Conservation (phyloP, 1,139 yeast species). For the Candida sp. region DNA sequence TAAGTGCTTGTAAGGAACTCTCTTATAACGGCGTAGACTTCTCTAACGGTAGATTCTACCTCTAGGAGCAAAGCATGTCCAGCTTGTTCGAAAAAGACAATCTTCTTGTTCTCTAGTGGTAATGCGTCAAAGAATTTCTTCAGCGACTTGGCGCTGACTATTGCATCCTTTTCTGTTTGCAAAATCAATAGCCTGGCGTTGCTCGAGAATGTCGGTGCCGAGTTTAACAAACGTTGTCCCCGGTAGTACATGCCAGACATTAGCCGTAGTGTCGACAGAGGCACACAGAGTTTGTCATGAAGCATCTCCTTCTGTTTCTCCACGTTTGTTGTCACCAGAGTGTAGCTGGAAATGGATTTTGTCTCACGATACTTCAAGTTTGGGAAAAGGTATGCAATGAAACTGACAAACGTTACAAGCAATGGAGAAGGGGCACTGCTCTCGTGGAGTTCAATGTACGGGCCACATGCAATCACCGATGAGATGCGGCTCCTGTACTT, state of each 20-base stretch:
- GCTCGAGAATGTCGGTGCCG: constrained; percentile 11
- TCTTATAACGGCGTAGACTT: constrained; percentile 15
- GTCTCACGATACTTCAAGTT: constrained; percentile 15
- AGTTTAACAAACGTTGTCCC: constrained; percentile 16
- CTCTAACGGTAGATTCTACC: constrained; percentile 20
- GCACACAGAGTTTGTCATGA: constrained; percentile 20
- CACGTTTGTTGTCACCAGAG: constrained; percentile 19
- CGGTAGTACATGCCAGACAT: constrained; percentile 22
- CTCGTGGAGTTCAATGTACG: constrained; percentile 19
- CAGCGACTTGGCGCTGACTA: constrained; percentile 20
- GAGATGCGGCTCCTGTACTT: constrained; percentile 16
- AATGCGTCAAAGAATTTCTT: constrained; percentile 18
- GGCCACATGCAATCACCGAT: constrained; percentile 21
- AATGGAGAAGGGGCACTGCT: constrained; percentile 12
- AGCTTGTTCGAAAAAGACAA: constrained; percentile 16
- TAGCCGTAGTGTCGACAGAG: constrained; percentile 22
- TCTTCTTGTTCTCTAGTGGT: constrained; percentile 17
- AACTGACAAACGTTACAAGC: background rate
- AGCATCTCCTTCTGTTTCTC: constrained; percentile 22
- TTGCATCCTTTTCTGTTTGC: constrained; percentile 21
- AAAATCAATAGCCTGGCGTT: constrained; percentile 18
- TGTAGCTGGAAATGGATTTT: constrained; percentile 14
- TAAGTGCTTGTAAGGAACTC: constrained; percentile 11
- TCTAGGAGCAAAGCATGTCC: constrained; percentile 26
- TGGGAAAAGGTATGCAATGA: constrained; percentile 5